A percentile compares a stretch with the other conserved stretches of the same genome.
These are phyloP conservation scores for Rhytidhysteron rufulum DNA, from an alignment of 2,329 filamentous ascomycete species.

Conservation along the genomic window DNA sequence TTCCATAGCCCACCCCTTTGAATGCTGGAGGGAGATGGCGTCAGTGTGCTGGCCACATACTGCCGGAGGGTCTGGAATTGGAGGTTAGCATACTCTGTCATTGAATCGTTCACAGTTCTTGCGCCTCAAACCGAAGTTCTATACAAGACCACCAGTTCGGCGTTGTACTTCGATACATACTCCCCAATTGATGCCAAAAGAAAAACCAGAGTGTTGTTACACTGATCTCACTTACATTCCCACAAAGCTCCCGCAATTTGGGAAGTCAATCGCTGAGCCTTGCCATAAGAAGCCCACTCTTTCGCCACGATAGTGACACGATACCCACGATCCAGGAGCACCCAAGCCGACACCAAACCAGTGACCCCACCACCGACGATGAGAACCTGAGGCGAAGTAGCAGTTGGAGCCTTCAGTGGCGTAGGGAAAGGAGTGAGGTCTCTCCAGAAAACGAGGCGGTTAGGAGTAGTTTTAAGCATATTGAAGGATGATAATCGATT, in stretches of 20 bases:
- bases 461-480: too few species aligned
- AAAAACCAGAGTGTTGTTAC: too few species aligned
- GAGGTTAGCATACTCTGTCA: too few species aligned
- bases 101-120: too few species aligned
- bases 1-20: conserved; percentile 41
- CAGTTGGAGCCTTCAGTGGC: conserved; percentile 3
- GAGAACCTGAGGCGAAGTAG: conserved; percentile 15
- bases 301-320: conserved; percentile 44
- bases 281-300: conserved; percentile 36
- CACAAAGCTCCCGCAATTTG: conserved; percentile 48
- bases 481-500: too few species aligned
- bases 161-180: too few species aligned
- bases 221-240: too few species aligned
- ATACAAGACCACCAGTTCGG: too few species aligned
- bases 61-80: conserved; percentile 42
- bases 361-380: conserved; percentile 26
- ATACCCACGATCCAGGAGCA: conserved; percentile 43
- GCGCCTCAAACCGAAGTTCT: too few species aligned
- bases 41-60: conserved; percentile 44
- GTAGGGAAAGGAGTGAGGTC: conserved; percentile 5
- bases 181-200: too few species aligned
- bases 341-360: conserved; percentile 38
- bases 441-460: too few species aligned
- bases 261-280: conserved; percentile 40
- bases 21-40: conserved; percentile 37